Percentiles rank a stretch among this genome's conserved stretches.
phyloP scores from a whole-genome alignment of 805 yeast genomes.

The Candida ortonii region DNA sequence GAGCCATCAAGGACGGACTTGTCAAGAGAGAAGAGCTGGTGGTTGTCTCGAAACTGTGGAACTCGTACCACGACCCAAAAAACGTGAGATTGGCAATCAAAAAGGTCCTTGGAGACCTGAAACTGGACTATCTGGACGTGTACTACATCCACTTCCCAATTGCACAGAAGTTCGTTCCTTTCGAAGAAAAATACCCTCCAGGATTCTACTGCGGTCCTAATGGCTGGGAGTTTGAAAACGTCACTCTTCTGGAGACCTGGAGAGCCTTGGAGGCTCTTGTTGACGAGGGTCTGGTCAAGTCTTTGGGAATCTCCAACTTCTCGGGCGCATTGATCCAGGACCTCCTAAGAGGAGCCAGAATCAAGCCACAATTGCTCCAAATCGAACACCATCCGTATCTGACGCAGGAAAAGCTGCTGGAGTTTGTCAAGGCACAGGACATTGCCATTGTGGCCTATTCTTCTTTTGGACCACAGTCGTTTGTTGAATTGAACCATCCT shows the following conservation, averaged over 20 bases:
- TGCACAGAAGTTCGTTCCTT: constrained; percentile 77
- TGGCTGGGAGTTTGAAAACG: constrained; percentile 53
- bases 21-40: constrained; percentile 74
- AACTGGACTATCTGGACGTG: constrained; percentile 75
- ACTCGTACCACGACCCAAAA: constrained; percentile 74
- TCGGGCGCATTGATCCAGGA: constrained; percentile 67
- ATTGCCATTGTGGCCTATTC: constrained; percentile 77
- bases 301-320: constrained; percentile 84
- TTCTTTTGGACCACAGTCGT: constrained; percentile 82
- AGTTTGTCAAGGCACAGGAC: constrained; percentile 54
- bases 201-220: constrained; percentile 61
- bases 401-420: constrained; percentile 64
- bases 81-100: constrained; percentile 65
- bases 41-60: constrained; percentile 86
- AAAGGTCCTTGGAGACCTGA: constrained; percentile 65
- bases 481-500: constrained; percentile 58
- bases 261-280: constrained; percentile 69
- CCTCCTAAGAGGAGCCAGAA: constrained; percentile 61
- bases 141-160: constrained; percentile 90
- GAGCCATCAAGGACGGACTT: constrained; percentile 65
- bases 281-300: constrained; percentile 52
- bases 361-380: constrained; percentile 77
- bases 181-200: constrained; percentile 79
- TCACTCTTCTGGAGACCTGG: constrained; percentile 75
- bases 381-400: constrained; percentile 92